Percentiles rank a stretch among this genome's conserved stretches.
Evolutionary conservation across 78 protist genomes (phyloP).

Genomic region (Dictyostelium capitatum): DNA sequence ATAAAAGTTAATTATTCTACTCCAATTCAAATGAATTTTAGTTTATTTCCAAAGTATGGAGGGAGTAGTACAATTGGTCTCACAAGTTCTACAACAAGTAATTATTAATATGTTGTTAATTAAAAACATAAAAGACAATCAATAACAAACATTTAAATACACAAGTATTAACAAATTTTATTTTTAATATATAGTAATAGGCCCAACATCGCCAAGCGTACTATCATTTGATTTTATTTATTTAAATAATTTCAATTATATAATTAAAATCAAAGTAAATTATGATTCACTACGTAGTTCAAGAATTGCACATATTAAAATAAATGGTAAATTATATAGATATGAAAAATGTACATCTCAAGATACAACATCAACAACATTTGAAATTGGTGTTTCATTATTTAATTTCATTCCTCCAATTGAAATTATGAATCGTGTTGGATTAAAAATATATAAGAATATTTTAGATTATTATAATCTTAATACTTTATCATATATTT

Average conservation of each 20-base stretch:
- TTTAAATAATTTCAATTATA: neutral
- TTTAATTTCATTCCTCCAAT: neutral
- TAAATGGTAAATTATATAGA: neutral
- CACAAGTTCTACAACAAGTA: no score
- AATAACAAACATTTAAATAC: no score
- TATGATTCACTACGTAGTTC: neutral
- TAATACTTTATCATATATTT: neutral
- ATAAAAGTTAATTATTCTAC: no score
- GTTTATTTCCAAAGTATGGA: no score
- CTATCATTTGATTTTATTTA: neutral
- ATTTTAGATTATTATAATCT: neutral
- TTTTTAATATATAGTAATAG: no score
- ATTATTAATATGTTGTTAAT: no score
- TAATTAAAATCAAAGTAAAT: neutral
- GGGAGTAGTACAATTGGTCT: no score
- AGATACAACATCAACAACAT: neutral
- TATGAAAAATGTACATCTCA: neutral
- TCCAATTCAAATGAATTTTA: no score
- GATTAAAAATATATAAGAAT: neutral
- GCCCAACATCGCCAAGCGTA: no score
- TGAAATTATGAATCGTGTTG: neutral
- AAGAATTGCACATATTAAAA: neutral
- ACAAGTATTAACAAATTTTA: no score
- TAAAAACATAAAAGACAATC: no score
- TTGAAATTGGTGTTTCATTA: neutral